Evolutionary conservation across 1,284 basidiomycete genomes (phyloP), one percentile per base, ranked within the genome.

Genomic region (Anthracocystis panici-leucophaei): DNA sequence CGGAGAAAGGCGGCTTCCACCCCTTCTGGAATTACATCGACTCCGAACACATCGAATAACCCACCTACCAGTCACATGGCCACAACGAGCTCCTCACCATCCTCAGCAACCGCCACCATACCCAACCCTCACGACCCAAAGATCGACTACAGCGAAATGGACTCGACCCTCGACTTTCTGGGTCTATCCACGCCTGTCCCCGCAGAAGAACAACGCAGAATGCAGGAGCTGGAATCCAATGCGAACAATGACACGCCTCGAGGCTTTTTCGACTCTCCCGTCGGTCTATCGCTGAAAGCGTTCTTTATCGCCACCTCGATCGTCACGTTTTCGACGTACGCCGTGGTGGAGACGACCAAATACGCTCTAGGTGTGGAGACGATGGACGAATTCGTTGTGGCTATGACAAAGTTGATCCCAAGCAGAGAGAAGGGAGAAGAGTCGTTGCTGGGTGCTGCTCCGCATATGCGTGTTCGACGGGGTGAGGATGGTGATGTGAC

Each of bases 81-180:
- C 4, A 11, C 33, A 18, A 3, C 44, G 5, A n/a, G 6, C 14
- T 3, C 52, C 5, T 33, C 44, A 4, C 14, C 66, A 20, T 20
- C 53, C 10, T 16, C 55, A 20, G 41, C 23, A 14, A 8, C 57
- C 18, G 58, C 58, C 7, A 50, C 62, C 5, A 21, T 60, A 3
- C n/a, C 49, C 3, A 25, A 49, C 14, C 44, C 69, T 4, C 31
- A 45, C 42, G 59, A 69, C 23, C 29, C 58, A 33, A 65, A 63
- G 59, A 64, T 75, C 23, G 73, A 75, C 57, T 70, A 67, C 51
- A 64, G 56, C 46, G 73, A 75, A 40, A 75, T 75, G 73, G 73
- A 75, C 31, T 66, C 63, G 9, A 75, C 73, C 5, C 64, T 75
- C 18, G 73, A 75, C 53, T 75, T 75, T 20, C 50, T 75, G 21